Conservation (phyloP, 495 filamentous ascomycete species). For the Friedmanniomyces simplex region DNA sequence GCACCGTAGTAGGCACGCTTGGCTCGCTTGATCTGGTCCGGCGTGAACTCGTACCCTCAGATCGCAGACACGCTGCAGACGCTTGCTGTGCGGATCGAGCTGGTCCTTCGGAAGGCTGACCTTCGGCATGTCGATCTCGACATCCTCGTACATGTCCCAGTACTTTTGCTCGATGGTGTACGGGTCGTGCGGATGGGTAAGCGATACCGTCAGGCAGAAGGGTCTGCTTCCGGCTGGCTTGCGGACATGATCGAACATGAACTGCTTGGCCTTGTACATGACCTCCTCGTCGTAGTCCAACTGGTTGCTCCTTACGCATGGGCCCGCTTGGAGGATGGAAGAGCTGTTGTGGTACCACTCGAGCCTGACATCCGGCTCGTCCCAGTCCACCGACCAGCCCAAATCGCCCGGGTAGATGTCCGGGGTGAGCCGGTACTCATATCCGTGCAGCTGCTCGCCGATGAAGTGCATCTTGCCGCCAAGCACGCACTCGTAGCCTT, state of each 20-base stretch:
- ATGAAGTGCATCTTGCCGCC: conserved; percentile 96
- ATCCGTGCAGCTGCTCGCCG: conserved; percentile 84
- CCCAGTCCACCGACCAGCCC: conserved; percentile 86
- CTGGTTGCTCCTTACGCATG: conserved; percentile 77
- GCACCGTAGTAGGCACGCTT: conserved; percentile 80
- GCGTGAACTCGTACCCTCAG: conserved; percentile 63
- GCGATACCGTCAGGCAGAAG: conserved; percentile 79
- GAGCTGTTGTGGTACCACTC: conserved; percentile 93
- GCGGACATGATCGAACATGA: conserved; percentile 72
- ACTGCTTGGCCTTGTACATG: conserved; percentile 71
- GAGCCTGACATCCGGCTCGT: conserved; percentile 67
- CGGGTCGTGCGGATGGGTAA: conserved; percentile 86
- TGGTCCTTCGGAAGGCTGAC: conserved; percentile 62
- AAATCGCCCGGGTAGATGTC: conserved; percentile 90
- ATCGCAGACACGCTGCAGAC: conserved; percentile 70
- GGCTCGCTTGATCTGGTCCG: conserved; percentile 68
- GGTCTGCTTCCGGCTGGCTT: conserved; percentile 55
- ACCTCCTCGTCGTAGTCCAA: conserved; percentile 93
- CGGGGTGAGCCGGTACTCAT: conserved; percentile 75
- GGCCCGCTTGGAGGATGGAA: conserved; percentile 75
- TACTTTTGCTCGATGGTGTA: conserved; percentile 82
- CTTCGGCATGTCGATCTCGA: conserved; percentile 73
- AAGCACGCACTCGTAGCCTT: conserved; percentile 78
- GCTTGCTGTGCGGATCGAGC: conserved; percentile 72
- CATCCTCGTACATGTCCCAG: conserved; percentile 79